Conservation (phyloP, 1,284 basidiomycete species). For the Apiotrichum brassicae region DNA sequence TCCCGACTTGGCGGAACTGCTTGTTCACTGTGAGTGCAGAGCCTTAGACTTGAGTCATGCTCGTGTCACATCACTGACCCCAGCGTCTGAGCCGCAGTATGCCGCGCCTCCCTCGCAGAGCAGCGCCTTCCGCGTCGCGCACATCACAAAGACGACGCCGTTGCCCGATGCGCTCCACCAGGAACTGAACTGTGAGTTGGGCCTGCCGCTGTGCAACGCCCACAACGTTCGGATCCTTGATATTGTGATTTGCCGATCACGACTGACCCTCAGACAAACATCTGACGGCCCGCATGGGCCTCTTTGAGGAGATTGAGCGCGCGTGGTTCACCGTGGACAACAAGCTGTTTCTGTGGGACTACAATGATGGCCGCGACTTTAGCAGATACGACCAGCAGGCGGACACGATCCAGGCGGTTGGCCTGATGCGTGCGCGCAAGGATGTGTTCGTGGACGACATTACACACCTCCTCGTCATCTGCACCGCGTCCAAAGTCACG, state of each 20-base stretch:
- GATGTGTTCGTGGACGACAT: slow-evolving; percentile 91
- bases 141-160: slow-evolving; percentile 26
- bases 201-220: no score
- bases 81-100: slow-evolving; percentile 22
- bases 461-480: slow-evolving; percentile 79
- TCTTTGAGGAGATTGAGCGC: slow-evolving; percentile 87
- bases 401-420: slow-evolving; percentile 82
- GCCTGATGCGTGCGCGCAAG: slow-evolving; percentile 62
- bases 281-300: slow-evolving; percentile 59
- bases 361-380: slow-evolving; percentile 60
- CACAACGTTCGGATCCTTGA: no score
- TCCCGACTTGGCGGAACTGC: slow-evolving; percentile 28
- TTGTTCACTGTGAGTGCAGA: slow-evolving; percentile 18
- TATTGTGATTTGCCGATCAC: no score
- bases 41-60: not conserved
- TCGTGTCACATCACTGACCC: not conserved
- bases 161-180: slow-evolving; percentile 42
- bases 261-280: slow-evolving; percentile 26
- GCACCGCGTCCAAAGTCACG: slow-evolving; percentile 73
- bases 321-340: slow-evolving; percentile 96
- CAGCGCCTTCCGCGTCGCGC: slow-evolving; percentile 21
- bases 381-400: slow-evolving; percentile 80
- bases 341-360: slow-evolving; percentile 95
- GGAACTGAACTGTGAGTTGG: slow-evolving; percentile 36
- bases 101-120: slow-evolving; percentile 13